Evolutionary conservation across 345 rosid genomes (phyloP).

Genomic region (Citrus trifoliata): DNA sequence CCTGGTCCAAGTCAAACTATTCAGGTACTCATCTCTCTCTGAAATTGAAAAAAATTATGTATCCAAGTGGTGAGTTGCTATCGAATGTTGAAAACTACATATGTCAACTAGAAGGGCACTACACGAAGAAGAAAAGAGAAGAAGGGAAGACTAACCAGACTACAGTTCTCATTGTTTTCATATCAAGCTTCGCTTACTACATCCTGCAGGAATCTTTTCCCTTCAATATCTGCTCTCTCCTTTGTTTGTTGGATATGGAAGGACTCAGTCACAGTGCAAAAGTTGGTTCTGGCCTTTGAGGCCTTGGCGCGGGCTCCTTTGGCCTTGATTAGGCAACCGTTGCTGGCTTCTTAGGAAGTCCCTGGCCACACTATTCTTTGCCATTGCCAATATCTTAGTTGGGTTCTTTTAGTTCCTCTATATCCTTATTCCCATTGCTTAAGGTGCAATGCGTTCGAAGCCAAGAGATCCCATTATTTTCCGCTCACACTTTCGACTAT

Average conservation of each 20-base stretch:
- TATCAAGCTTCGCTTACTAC: slow-evolving; percentile 67
- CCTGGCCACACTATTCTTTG: slow-evolving; percentile 65
- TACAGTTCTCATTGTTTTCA: slow-evolving; percentile 52
- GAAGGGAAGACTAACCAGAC: slow-evolving; percentile 50
- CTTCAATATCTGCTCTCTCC: slow-evolving; percentile 58
- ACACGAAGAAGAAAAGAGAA: slow-evolving; percentile 56
- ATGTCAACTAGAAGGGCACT: slow-evolving; percentile 49
- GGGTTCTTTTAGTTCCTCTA: slow-evolving; percentile 57
- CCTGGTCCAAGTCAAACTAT: slow-evolving; percentile 48
- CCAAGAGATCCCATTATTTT: slow-evolving; percentile 53
- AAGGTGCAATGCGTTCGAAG: slow-evolving; percentile 44
- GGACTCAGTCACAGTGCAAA: slow-evolving; percentile 54
- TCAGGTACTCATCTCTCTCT: slow-evolving; percentile 22
- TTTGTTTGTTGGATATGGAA: slow-evolving; percentile 75
- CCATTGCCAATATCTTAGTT: slow-evolving; percentile 44
- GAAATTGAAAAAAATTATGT: not conserved
- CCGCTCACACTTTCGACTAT: slow-evolving; percentile 44
- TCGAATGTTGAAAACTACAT: not conserved
- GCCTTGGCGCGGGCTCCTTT: slow-evolving; percentile 59
- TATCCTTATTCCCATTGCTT: slow-evolving; percentile 48
- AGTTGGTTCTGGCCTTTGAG: slow-evolving; percentile 58
- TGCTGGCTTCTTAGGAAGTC: slow-evolving; percentile 65
- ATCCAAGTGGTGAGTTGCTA: not conserved
- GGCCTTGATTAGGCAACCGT: slow-evolving; percentile 67
- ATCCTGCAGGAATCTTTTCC: slow-evolving; percentile 62